A percentile compares a stretch with the other conserved stretches of the same genome.
Conservation (phyloP, 208 protist species). For the Angomonas deanei region DNA sequence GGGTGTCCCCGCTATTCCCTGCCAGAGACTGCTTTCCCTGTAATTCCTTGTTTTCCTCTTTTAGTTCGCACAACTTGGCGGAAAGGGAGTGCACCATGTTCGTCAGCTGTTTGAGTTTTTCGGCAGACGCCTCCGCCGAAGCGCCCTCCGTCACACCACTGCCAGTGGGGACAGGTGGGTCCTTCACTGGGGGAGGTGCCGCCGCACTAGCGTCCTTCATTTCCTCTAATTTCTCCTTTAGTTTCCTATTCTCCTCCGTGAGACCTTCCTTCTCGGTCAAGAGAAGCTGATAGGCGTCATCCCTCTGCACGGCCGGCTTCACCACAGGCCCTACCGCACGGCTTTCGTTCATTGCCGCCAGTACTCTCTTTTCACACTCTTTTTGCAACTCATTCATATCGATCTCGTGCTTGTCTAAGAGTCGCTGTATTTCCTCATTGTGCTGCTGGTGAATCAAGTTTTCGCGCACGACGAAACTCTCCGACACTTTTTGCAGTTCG, state of each 20-base stretch:
- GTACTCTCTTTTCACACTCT: conserved; percentile 28
- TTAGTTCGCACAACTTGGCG: conserved; percentile 33
- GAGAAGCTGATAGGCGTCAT: conserved; percentile 46
- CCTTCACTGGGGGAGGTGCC: not conserved
- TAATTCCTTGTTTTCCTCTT: conserved; percentile 28
- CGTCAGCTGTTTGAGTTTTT: conserved; percentile 25
- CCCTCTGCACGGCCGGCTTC: conserved; percentile 2
- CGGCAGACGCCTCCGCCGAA: conserved; percentile 24
- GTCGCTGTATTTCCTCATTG: conserved; percentile 55
- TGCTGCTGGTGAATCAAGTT: conserved; percentile 49
- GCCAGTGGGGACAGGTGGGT: not conserved
- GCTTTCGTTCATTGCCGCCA: conserved; percentile 13
- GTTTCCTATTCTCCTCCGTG: conserved; percentile 17
- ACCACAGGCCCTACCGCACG: not conserved
- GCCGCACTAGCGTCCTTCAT: not conserved
- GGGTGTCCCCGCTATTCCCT: conserved; percentile 1
- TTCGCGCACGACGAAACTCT: conserved; percentile 46
- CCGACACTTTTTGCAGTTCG: conserved; percentile 29
- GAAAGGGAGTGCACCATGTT: conserved; percentile 22
- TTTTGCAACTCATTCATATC: conserved; percentile 37
- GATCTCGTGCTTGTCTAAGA: conserved; percentile 38
- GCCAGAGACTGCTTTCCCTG: conserved; percentile 9
- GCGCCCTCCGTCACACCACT: too few species aligned
- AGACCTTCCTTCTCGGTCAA: conserved; percentile 51
- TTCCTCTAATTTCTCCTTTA: not conserved